phyloP scores from a whole-genome alignment of 169 alveolate genomes.

The Besnoitia besnoiti region DNA sequence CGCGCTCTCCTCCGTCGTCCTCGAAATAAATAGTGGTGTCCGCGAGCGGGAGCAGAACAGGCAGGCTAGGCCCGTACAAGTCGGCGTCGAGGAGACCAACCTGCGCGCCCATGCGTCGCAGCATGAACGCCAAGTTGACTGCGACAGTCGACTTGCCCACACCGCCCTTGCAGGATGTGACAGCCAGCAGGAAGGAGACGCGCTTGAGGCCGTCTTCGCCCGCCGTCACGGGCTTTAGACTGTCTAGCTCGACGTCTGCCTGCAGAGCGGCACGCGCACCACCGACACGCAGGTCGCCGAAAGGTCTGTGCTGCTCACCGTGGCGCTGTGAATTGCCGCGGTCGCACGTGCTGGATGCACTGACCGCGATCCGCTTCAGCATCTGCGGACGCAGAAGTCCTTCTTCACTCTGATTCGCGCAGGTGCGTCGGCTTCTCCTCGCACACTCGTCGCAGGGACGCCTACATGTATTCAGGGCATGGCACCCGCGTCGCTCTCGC shows the following conservation, averaged over 20 bases:
- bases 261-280: neutral
- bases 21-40: constrained; percentile 44
- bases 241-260: neutral
- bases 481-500: too few species aligned
- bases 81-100: constrained; percentile 95
- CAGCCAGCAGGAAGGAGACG: constrained; percentile 83
- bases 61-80: constrained; percentile 94
- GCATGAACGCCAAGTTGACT: constrained; percentile 89
- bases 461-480: too few species aligned
- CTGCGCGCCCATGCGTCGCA: constrained; percentile 83
- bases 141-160: constrained; percentile 96
- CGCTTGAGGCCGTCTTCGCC: constrained; percentile 31
- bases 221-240: neutral
- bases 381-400: too few species aligned
- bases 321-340: too few species aligned
- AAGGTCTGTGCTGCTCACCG: too few species aligned
- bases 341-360: too few species aligned
- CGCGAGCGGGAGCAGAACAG: constrained; percentile 84
- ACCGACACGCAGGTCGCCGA: neutral
- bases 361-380: too few species aligned
- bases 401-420: too few species aligned
- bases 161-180: constrained; percentile 97
- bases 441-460: too few species aligned
- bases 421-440: too few species aligned
- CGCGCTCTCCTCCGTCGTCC: neutral